Conservation (phyloP, 495 filamentous ascomycete genomes). For the Hypoxylon subgilvum region DNA sequence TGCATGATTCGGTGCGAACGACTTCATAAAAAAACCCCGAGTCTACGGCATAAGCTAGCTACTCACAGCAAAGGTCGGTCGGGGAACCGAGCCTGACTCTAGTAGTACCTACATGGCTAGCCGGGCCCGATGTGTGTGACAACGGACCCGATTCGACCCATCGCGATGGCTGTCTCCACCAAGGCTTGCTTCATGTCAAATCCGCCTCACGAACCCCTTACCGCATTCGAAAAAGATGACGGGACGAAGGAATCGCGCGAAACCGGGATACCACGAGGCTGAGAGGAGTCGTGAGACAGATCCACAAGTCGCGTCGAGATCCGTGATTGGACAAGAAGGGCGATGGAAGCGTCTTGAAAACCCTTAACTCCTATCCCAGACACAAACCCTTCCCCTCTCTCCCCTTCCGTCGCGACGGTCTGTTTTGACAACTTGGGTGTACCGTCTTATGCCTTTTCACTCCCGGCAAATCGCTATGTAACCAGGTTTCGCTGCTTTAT, state of each 20-base stretch:
- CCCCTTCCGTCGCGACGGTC: slow-evolving; percentile 1
- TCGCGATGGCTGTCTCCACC: not conserved
- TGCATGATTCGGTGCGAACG: too few species aligned
- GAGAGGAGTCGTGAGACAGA: slow-evolving; percentile 28
- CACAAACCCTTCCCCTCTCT: too few species aligned
- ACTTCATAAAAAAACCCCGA: slow-evolving; percentile 19
- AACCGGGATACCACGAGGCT: slow-evolving; percentile 26
- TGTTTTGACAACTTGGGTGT: slow-evolving; percentile 4
- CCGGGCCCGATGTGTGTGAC: slow-evolving; percentile 20
- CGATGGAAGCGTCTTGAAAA: slow-evolving; percentile 31
- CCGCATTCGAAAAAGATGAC: slow-evolving; percentile 14
- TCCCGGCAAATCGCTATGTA: not conserved
- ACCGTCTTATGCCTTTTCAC: not conserved
- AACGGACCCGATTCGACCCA: slow-evolving; percentile 21
- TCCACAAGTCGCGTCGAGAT: not conserved
- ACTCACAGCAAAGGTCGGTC: slow-evolving; percentile 12
- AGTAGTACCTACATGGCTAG: too few species aligned
- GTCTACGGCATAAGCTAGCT: slow-evolving; percentile 25
- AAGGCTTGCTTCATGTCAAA: slow-evolving; percentile 1
- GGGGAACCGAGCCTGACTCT: slow-evolving; percentile 9
- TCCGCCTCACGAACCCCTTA: slow-evolving; percentile 21
- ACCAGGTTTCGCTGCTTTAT: slow-evolving; percentile 2
- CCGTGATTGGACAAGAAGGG: slow-evolving; percentile 22
- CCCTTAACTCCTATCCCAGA: slow-evolving; percentile 32
- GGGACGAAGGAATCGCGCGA: slow-evolving; percentile 23